These are phyloP conservation scores for Cryptosporidium tyzzeri DNA, from an alignment of 169 alveolate genomes.

Conservation along the genomic window DNA sequence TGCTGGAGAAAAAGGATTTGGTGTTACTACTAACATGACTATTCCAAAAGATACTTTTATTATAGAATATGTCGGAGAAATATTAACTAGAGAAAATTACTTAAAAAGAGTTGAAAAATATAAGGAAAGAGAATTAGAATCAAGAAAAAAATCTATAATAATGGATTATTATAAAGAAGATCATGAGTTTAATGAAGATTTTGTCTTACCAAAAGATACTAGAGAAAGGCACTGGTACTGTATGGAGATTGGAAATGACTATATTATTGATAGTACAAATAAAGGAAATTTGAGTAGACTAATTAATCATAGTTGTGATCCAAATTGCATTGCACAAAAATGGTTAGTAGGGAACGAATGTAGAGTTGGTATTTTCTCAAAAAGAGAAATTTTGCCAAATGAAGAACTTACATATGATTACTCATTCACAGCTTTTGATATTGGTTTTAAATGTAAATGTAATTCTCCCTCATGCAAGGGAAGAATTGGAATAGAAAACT, in stretches of 20 bases:
- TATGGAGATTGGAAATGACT: conserved; percentile 88
- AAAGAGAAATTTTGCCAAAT: conserved; percentile 90
- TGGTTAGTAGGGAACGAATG: conserved; percentile 95
- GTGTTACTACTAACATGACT: conserved; percentile 82
- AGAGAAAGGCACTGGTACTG: conserved; percentile 86
- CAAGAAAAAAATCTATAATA: background rate
- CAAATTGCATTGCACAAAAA: conserved; percentile 96
- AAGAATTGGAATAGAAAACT: conserved; percentile 51
- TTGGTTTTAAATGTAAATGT: conserved; percentile 68
- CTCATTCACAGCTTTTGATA: conserved; percentile 70
- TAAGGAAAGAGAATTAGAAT: conserved; percentile 83
- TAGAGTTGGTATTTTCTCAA: conserved; percentile 95
- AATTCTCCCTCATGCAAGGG: conserved; percentile 52
- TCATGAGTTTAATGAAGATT: conserved; percentile 33
- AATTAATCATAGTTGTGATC: conserved; percentile 97
- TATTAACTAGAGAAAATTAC: conserved; percentile 81
- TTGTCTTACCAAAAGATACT: background rate
- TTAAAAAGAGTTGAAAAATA: conserved; percentile 80
- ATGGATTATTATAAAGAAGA: background rate
- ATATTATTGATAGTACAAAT: conserved; percentile 95
- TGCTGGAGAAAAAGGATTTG: conserved; percentile 84
- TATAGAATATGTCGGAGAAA: conserved; percentile 88
- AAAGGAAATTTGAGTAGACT: conserved; percentile 96
- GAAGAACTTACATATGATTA: conserved; percentile 97
- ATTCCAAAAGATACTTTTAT: conserved; percentile 83